Percentiles rank a stretch among this genome's conserved stretches.
phyloP scores from a whole-genome alignment of 345 rosid genomes.

The Bruguiera sexangula region DNA sequence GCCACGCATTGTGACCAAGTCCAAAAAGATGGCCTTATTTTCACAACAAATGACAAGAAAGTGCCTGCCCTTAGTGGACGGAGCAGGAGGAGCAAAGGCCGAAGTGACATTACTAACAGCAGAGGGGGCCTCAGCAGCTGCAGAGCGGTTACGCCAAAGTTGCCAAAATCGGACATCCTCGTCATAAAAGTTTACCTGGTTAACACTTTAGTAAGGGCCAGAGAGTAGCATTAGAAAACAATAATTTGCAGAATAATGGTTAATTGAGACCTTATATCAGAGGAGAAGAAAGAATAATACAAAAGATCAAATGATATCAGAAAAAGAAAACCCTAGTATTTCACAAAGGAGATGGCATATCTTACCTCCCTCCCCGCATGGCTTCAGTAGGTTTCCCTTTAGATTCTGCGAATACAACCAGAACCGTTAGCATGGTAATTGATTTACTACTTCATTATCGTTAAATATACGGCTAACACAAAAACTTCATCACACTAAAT shows the following conservation, averaged over 20 bases:
- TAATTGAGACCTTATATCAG: too few species aligned
- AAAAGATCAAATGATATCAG: background rate
- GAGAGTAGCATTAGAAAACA: too few species aligned
- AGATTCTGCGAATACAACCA: constrained; percentile 37
- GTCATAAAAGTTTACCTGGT: constrained; percentile 92
- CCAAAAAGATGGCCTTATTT: constrained; percentile 93
- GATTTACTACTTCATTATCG: background rate
- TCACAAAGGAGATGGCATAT: too few species aligned
- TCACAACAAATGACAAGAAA: constrained; percentile 94
- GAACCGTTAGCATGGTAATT: background rate
- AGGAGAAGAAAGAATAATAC: background rate
- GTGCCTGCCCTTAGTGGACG: constrained; percentile 91
- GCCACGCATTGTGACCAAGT: constrained; percentile 96
- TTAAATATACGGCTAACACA: background rate
- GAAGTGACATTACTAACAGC: constrained; percentile 82
- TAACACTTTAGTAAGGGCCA: constrained; percentile 47
- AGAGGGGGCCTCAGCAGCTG: constrained; percentile 94
- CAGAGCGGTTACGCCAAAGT: constrained; percentile 85
- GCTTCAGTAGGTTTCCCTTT: constrained; percentile 91
- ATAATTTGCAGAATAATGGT: background rate
- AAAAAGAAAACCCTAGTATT: background rate
- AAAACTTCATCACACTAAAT: too few species aligned
- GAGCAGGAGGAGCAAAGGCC: constrained; percentile 74
- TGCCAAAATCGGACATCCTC: constrained; percentile 97
- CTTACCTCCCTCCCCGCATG: constrained; percentile 90